These are phyloP conservation scores for Kwoniella sp. DNA, from an alignment of 768 basidiomycete genomes.

Conservation along the genomic window DNA sequence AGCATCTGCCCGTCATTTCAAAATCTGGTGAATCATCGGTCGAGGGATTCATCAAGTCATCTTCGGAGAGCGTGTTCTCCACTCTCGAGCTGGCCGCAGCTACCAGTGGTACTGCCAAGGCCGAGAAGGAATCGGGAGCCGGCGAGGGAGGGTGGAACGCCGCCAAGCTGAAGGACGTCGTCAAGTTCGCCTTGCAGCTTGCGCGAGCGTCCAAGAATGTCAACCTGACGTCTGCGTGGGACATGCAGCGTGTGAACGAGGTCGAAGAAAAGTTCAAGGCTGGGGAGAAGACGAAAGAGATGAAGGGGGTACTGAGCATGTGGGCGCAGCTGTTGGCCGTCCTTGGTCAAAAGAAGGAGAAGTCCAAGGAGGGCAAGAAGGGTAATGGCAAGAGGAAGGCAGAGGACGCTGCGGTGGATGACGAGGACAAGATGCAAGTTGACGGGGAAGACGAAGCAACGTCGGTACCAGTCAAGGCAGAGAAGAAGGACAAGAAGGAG, in stretches of 20 bases:
- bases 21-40: conserved; percentile 59
- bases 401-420: conserved; percentile 1
- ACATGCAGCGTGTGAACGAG: conserved; percentile 63
- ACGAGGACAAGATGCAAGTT: conserved; percentile 19
- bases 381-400: conserved; percentile 10
- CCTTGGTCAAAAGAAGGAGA: conserved; percentile 39
- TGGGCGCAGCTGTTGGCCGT: conserved; percentile 66
- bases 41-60: conserved; percentile 61
- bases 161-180: conserved; percentile 73
- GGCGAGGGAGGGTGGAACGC: conserved; percentile 59
- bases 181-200: conserved; percentile 69
- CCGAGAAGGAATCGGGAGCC: conserved; percentile 40
- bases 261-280: conserved; percentile 61
- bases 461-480: neutral
- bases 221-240: conserved; percentile 61
- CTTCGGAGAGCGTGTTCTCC: conserved; percentile 63
- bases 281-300: conserved; percentile 67
- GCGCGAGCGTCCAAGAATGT: conserved; percentile 69
- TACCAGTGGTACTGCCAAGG: conserved; percentile 26
- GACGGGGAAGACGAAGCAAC: conserved; percentile 3
- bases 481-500: conserved; percentile 4
- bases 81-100: conserved; percentile 62
- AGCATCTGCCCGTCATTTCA: conserved; percentile 60
- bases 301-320: conserved; percentile 65
- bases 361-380: conserved; percentile 29